These are phyloP conservation scores for Choiromyces venosus DNA, from an alignment of 495 filamentous ascomycete genomes.

Conservation along the genomic window DNA sequence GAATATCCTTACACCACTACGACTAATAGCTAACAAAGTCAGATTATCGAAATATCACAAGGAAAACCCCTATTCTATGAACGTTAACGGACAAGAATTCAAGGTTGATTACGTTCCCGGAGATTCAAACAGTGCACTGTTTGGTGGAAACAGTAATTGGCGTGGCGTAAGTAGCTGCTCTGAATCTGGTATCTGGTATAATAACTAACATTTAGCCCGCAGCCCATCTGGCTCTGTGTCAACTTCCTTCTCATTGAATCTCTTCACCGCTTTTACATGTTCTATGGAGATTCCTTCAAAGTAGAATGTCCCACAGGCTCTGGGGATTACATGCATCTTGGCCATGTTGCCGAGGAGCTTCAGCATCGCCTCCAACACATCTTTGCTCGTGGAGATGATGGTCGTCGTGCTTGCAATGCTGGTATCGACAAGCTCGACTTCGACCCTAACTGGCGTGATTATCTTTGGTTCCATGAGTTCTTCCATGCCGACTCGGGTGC, in stretches of 20 bases:
- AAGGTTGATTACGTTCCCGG: conserved; percentile 85
- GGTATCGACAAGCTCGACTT: conserved; percentile 78
- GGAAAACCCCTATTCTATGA: conserved; percentile 86
- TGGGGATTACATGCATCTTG: conserved; percentile 91
- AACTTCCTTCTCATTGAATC: conserved; percentile 94
- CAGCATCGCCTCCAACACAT: conserved; percentile 93
- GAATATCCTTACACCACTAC: background rate
- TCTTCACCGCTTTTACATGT: conserved; percentile 86
- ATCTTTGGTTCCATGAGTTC: conserved; percentile 95
- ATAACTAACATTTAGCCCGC: conserved; percentile 17
- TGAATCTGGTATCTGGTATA: background rate
- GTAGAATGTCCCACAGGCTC: conserved; percentile 93
- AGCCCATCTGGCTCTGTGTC: conserved; percentile 91
- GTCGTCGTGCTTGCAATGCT: conserved; percentile 76
- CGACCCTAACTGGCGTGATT: conserved; percentile 85
- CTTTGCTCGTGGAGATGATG: conserved; percentile 75
- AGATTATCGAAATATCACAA: conserved; percentile 83
- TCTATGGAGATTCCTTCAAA: conserved; percentile 80
- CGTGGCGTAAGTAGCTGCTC: conserved; percentile 48
- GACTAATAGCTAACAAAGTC: conserved; percentile 8
- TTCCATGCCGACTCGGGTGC: conserved; percentile 90
- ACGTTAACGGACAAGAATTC: conserved; percentile 87
- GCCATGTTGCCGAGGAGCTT: conserved; percentile 91
- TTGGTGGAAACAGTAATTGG: conserved; percentile 98
- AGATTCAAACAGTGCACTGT: conserved; percentile 87